phyloP scores from a whole-genome alignment of 176 grass and related monocot species.

The Lolium perenne region DNA sequence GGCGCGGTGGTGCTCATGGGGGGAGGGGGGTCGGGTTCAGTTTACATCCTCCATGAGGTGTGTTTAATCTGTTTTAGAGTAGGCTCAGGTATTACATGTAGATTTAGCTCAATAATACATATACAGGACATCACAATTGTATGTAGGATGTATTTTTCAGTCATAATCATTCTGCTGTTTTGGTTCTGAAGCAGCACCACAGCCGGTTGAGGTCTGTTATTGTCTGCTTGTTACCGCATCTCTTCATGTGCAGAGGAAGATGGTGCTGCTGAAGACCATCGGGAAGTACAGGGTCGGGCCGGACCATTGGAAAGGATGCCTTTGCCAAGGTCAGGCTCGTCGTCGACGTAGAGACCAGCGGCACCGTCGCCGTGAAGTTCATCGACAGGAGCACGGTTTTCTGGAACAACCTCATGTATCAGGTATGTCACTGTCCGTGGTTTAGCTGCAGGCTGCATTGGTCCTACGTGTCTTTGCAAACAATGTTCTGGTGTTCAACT shows the following conservation, averaged over 20 bases:
- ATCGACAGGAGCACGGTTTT: constrained; percentile 63
- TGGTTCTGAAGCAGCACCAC: background rate
- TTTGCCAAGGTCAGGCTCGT: constrained; percentile 82
- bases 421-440: constrained; percentile 17
- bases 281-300: constrained; percentile 67
- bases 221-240: background rate
- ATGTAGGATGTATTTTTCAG: no score
- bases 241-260: constrained; percentile 31
- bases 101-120: no score
- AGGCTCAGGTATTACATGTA: no score
- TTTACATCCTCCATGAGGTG: no score
- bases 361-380: constrained; percentile 65
- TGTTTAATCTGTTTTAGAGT: no score
- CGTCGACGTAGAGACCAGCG: constrained; percentile 50
- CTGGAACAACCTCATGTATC: constrained; percentile 69
- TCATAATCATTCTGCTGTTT: no score
- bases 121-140: no score
- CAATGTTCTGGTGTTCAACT: background rate
- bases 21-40: no score
- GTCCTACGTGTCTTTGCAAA: background rate
- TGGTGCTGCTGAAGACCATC: constrained; percentile 46
- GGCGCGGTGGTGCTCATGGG: no score
- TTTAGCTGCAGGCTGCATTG: background rate
- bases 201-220: background rate
- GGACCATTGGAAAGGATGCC: constrained; percentile 68